phyloP scores from a whole-genome alignment of 2,329 filamentous ascomycete genomes.

The Diaporthe amygdali region DNA sequence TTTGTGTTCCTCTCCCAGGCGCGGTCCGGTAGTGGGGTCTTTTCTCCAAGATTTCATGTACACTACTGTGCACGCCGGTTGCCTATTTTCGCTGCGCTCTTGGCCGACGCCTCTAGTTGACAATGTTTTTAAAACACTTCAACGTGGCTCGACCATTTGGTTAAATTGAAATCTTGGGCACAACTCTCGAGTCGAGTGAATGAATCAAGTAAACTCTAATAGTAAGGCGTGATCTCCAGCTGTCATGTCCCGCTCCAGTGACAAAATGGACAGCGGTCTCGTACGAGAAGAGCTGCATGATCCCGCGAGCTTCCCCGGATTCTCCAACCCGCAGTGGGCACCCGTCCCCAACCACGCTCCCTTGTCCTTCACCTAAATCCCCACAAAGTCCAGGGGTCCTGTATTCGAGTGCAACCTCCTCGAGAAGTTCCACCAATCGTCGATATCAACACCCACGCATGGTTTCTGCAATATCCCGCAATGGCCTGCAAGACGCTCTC shows the following conservation, averaged over 20 bases:
- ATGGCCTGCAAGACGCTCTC: background rate
- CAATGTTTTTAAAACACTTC: background rate
- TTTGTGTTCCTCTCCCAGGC: background rate
- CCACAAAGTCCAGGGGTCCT: slow-evolving; percentile 12
- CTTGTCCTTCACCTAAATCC: background rate
- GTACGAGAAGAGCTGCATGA: slow-evolving; percentile 3
- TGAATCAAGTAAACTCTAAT: no score
- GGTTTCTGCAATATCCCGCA: background rate
- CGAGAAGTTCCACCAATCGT: slow-evolving; percentile 26
- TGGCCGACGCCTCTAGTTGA: background rate
- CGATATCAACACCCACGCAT: background rate
- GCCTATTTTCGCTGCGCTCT: background rate
- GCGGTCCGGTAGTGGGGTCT: background rate
- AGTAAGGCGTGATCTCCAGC: background rate
- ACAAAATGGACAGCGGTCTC: background rate
- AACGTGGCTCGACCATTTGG: no score
- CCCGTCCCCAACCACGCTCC: background rate
- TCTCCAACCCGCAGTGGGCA: slow-evolving; percentile 16
- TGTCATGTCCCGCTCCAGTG: background rate
- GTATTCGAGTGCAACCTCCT: background rate
- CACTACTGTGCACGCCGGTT: background rate
- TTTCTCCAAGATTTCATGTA: slow-evolving; percentile 2
- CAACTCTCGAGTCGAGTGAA: background rate
- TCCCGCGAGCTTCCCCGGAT: slow-evolving; percentile 17
- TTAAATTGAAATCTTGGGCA: background rate